Conservation (phyloP, 208 protist genomes). For the Trichomonas tenax region DNA sequence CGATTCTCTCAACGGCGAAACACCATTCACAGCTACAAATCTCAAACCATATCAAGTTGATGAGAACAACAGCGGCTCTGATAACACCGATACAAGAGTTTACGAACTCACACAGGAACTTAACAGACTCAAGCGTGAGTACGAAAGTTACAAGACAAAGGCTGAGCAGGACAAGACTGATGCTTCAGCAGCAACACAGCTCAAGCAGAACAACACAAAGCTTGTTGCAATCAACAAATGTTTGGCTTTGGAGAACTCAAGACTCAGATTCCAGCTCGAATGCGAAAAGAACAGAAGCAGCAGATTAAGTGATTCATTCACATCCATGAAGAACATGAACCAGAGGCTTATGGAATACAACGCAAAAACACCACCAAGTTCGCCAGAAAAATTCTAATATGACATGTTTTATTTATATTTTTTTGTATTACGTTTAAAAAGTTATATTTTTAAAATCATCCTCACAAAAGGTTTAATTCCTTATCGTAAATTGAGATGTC, state of each 20-base stretch:
- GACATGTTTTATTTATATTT: too few species aligned
- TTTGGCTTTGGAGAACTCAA: not conserved
- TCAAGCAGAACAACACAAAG: not conserved
- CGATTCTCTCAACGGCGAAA: not conserved
- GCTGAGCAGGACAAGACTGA: not conserved
- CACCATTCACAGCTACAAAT: not conserved
- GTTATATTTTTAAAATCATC: too few species aligned
- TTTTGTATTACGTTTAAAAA: too few species aligned
- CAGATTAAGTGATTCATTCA: not conserved
- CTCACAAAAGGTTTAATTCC: too few species aligned
- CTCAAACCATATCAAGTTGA: not conserved
- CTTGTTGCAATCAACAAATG: not conserved
- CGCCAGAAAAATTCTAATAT: not conserved
- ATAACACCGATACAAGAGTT: not conserved
- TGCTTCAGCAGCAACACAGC: not conserved
- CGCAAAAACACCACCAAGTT: not conserved
- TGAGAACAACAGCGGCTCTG: not conserved
- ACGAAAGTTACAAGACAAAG: not conserved
- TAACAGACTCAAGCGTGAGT: not conserved
- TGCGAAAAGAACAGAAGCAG: not conserved
- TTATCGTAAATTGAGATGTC: too few species aligned
- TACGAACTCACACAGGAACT: not conserved
- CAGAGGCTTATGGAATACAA: not conserved
- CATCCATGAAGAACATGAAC: not conserved
- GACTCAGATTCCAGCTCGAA: not conserved